Base-by-base conservation (phyloP, 352 stramenopile genomes). In the Phytophthora chlamydospora region DNA sequence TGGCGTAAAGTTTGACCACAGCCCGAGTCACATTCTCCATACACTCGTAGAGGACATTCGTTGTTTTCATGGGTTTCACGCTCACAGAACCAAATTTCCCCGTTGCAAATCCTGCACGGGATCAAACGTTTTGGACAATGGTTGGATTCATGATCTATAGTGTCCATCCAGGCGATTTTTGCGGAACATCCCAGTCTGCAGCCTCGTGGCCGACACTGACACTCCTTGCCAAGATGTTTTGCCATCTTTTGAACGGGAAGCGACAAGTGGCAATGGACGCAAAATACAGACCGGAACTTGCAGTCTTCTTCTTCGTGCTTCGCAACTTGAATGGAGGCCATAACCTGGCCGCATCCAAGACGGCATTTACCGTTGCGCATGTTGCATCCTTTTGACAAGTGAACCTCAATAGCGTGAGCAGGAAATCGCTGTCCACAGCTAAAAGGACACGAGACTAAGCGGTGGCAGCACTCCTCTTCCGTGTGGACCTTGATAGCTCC, bases 41-140 rank as follows among this genome's bases (percentile, higher is more conserved):
- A 77, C 7, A 73, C 36, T 1, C 85, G 83, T 17, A 87, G 36
- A 16, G 76, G 71, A 54, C 85, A 94, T 43, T 90, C 81, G 10
- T 75, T 35, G 1, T 39, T 34, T 1, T 57, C 50, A 50, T 94
- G 85, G 1, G 3, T 42, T n/a, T 73, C 62, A 2, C 68, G 66
- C 2, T 91, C 82, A 8, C 56, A 59, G 29, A 75, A 72, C 64
- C 76, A 89, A 17, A 91, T 67, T 6, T 40, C 35, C 34, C 72
- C 66, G 4, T 71, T 45, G 29, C 85, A 94, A n/a, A 73, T 45
- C 0, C 13, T 24, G 43, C 85, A 94, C 6, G 48, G 27, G n/a
- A 93, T 60, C n/a, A 91, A 50, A 9, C 83, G 79, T 47, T 94
- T 94, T 12, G 75, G 63, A 29, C 85, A 94, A 1, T 62, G 41